Percentiles rank a stretch among this genome's conserved stretches.
These are phyloP conservation scores for Penicillium crystallinum DNA, from an alignment of 495 filamentous ascomycete genomes.

Conservation along the genomic window DNA sequence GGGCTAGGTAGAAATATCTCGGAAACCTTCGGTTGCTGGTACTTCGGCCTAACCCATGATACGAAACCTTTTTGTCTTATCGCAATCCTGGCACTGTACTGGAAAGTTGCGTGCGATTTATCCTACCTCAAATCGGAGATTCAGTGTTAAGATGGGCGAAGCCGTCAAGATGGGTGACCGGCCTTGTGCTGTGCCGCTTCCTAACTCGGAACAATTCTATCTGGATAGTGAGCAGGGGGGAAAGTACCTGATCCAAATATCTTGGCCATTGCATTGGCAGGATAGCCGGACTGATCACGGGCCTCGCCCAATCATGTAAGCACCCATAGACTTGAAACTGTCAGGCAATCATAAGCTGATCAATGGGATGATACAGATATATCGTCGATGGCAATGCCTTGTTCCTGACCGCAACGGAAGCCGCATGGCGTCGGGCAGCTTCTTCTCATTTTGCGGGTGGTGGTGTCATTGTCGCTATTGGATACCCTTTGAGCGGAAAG, in stretches of 20 bases:
- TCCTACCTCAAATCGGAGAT: too few relatives aligned
- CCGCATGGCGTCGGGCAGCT: constrained; percentile 17
- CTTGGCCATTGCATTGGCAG: constrained; percentile 24
- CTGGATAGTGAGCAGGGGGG: constrained; percentile 15
- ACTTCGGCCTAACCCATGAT: too few relatives aligned
- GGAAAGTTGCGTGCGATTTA: too few relatives aligned
- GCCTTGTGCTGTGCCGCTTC: constrained; percentile 13
- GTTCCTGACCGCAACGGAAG: constrained; percentile 26
- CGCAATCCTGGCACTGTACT: too few relatives aligned
- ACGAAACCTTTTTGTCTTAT: too few relatives aligned
- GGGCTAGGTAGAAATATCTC: too few relatives aligned
- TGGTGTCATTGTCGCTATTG: constrained; percentile 24
- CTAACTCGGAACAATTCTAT: constrained; percentile 25
- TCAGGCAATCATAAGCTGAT: too few relatives aligned
- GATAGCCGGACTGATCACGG: not conserved
- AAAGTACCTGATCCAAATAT: constrained; percentile 22
- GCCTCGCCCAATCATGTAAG: constrained; percentile 20
- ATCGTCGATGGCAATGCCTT: constrained; percentile 26
- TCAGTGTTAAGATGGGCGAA: constrained; percentile 6
- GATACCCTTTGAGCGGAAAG: constrained; percentile 20
- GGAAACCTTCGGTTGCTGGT: too few relatives aligned
- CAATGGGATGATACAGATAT: too few relatives aligned
- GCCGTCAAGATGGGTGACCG: not conserved
- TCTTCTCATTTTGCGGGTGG: constrained; percentile 16
- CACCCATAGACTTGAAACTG: too few relatives aligned